These are phyloP conservation scores for Moniliophthora roreri DNA, from an alignment of 1,284 basidiomycete species.

Conservation along the genomic window DNA sequence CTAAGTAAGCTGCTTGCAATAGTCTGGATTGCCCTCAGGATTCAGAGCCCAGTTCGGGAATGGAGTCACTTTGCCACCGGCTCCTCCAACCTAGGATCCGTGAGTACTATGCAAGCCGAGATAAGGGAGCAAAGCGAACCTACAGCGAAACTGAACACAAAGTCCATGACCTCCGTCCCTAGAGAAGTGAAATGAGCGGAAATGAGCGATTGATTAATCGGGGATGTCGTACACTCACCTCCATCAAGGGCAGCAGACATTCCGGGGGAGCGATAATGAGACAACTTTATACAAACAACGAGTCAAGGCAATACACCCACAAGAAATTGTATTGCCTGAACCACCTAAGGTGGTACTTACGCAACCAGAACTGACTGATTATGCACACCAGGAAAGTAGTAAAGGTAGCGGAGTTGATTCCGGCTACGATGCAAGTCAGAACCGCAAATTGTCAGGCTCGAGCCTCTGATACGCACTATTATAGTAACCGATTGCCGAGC, in stretches of 20 bases:
- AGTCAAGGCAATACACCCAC: not conserved
- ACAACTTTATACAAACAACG: too few species aligned
- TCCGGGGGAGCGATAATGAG: not conserved
- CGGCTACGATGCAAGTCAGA: conserved; percentile 23
- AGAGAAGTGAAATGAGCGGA: too few species aligned
- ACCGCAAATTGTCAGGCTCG: not conserved
- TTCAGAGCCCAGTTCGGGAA: conserved; percentile 48
- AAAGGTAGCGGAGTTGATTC: conserved; percentile 55
- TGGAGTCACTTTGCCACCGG: conserved; percentile 42
- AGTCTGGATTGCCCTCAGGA: conserved; percentile 30
- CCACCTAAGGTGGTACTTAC: conserved; percentile 40
- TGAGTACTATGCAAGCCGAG: not conserved
- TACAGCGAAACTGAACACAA: conserved; percentile 60
- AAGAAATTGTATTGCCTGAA: conserved; percentile 64
- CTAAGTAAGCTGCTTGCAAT: conserved; percentile 33
- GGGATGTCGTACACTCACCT: conserved; percentile 36
- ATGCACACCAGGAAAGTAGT: conserved; percentile 51
- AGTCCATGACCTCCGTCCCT: conserved; percentile 45
- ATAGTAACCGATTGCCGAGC: conserved; percentile 25
- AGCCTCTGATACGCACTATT: conserved; percentile 2
- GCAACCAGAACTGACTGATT: conserved; percentile 30
- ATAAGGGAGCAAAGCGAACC: conserved; percentile 29
- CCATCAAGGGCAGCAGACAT: conserved; percentile 56
- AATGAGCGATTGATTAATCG: too few species aligned
- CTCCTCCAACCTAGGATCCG: conserved; percentile 41